phyloP scores from a whole-genome alignment of 2,329 filamentous ascomycete genomes.

The Neophaeococcomyces aloes region DNA sequence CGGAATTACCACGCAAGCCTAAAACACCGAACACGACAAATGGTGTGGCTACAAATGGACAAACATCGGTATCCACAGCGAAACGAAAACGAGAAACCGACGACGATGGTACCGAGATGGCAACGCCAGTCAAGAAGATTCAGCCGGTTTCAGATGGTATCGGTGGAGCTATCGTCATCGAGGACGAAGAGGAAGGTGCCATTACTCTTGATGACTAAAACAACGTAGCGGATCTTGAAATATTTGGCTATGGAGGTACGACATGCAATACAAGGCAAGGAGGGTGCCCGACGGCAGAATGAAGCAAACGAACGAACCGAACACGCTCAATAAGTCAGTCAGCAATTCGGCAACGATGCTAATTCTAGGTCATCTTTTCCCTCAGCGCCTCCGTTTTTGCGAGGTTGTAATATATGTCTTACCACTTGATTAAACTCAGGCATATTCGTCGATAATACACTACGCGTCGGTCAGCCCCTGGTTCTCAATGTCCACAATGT shows the following conservation, averaged over 20 bases:
- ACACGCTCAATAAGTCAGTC: too few relatives aligned
- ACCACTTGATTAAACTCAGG: too few relatives aligned
- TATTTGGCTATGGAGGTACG: too few relatives aligned
- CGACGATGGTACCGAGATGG: conserved; percentile 12
- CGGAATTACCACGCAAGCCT: conserved; percentile 40
- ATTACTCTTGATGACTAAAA: conserved; percentile 20
- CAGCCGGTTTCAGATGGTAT: conserved; percentile 10
- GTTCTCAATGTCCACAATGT: conserved; percentile 30
- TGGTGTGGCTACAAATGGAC: conserved; percentile 32
- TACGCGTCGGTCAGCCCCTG: conserved; percentile 27
- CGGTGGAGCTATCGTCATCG: conserved; percentile 12
- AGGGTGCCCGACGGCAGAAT: too few relatives aligned
- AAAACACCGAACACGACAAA: conserved; percentile 24
- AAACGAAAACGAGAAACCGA: conserved; percentile 17
- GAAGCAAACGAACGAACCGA: too few relatives aligned
- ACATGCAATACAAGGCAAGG: too few relatives aligned
- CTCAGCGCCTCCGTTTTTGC: too few relatives aligned
- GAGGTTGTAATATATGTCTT: too few relatives aligned
- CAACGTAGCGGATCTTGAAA: too few relatives aligned
- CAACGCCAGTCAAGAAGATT: conserved; percentile 17
- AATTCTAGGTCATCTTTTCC: too few relatives aligned
- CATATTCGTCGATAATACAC: conserved; percentile 18
- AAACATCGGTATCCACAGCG: conserved; percentile 23
- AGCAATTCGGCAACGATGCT: too few relatives aligned
- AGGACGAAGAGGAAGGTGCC: conserved; percentile 15